phyloP scores from a whole-genome alignment of 1,284 basidiomycete genomes.

The Boletus smithii region DNA sequence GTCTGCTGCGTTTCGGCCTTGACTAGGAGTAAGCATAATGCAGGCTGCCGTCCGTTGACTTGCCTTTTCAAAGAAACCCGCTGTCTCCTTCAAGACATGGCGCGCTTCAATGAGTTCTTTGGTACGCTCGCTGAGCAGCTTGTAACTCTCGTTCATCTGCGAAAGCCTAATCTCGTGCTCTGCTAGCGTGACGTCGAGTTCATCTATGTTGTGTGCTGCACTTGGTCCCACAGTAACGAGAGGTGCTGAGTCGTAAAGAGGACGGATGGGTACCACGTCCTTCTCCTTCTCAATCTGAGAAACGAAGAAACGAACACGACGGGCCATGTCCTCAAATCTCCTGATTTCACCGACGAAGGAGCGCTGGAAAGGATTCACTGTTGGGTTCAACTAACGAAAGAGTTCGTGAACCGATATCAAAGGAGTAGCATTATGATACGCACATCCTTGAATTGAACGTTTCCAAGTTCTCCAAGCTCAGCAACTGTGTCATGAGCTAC shows the following conservation, averaged over 20 bases:
- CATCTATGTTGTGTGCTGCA: constrained; percentile 91
- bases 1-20: constrained; percentile 80
- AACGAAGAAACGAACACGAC: constrained; percentile 88
- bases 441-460: constrained; percentile 98
- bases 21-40: constrained; percentile 6
- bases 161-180: constrained; percentile 85
- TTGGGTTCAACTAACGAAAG: constrained; percentile 78
- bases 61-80: constrained; percentile 92
- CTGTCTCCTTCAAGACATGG: constrained; percentile 92
- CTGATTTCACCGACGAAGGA: constrained; percentile 96
- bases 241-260: constrained; percentile 78
- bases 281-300: constrained; percentile 85
- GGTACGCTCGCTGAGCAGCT: constrained; percentile 82
- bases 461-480: constrained; percentile 92
- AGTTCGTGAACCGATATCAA: neutral
- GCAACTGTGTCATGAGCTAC: constrained; percentile 95
- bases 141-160: constrained; percentile 95
- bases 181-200: constrained; percentile 83
- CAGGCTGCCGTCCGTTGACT: constrained; percentile 19
- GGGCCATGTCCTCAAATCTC: constrained; percentile 92
- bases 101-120: constrained; percentile 90
- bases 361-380: constrained; percentile 96
- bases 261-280: constrained; percentile 77
- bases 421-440: constrained; percentile 28
- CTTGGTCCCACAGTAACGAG: constrained; percentile 85